Base-by-base conservation (phyloP, 306 rosid genomes). In the Malus sieversii region DNA sequence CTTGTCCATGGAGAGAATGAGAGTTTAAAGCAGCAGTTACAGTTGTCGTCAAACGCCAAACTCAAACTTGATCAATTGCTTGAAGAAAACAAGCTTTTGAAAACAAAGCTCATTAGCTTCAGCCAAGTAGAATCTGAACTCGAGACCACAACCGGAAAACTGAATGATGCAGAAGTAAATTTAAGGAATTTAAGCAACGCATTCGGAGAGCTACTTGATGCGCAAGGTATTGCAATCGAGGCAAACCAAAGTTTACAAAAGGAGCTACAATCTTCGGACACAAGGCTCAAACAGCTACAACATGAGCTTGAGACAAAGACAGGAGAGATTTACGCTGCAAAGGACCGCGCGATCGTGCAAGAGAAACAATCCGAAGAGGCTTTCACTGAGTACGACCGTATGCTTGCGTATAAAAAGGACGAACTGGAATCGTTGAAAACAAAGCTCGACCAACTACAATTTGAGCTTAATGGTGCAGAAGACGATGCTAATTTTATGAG, bases 181-280 rank as follows among this genome's bases (percentile, higher is more conserved):
- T 4, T 48, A 48, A 15, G 6, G 19, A 48, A 48, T 48, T 48
- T 48, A 48, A 15, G 55, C 20, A 48, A 15, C 55, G 7, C 55
- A 15, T 48, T 48, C 8, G 19, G 8, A 1, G 55, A 15, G 55
- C 16, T 48, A 48, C 55, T 48, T 48, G 19, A 48, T 6, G 8
- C 1, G 20, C 55, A 48, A 64, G 97, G 87, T 55, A 88, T 95
- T 73, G 80, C 84, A 73, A 84, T 89, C 1, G 88, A 85, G 84
- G 96, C 91, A 83, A 93, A 93, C 77, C 91, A 91, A 82, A 85
- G 82, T 71, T 88, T 93, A 44, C 88, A 88, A 72, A 69, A 71
- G 74, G 86, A 83, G 81, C 82, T 93, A 72, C 84, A 91, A 70
- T 80, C 84, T 4, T 61, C 81, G 75, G 91, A 88, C 70, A 30